These are phyloP conservation scores for Tubosaeta brunneosetosa DNA, from an alignment of 768 basidiomycete genomes.

Conservation along the genomic window DNA sequence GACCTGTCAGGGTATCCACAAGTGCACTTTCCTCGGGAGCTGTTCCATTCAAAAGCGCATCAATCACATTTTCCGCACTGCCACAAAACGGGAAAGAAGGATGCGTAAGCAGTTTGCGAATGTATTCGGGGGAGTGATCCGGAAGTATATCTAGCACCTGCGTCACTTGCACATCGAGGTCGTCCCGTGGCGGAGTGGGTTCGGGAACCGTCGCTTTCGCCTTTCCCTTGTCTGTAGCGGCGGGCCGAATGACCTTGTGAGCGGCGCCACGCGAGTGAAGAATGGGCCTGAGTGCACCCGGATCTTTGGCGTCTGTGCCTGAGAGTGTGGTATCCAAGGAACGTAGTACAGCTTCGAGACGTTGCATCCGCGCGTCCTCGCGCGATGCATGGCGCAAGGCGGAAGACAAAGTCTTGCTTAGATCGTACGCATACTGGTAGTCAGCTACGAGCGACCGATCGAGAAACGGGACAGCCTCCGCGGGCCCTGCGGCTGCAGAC, in stretches of 20 bases:
- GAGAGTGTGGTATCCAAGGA: slow-evolving; percentile 30
- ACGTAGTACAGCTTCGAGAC: slow-evolving; percentile 49
- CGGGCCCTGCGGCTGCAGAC: slow-evolving; percentile 10
- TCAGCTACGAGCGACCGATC: slow-evolving; percentile 65
- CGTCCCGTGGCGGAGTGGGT: slow-evolving; percentile 27
- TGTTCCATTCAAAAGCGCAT: slow-evolving; percentile 71
- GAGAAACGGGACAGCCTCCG: slow-evolving; percentile 50
- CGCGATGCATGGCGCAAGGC: slow-evolving; percentile 42
- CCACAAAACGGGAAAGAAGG: slow-evolving; percentile 45
- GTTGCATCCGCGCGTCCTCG: slow-evolving; percentile 55
- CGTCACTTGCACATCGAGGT: slow-evolving; percentile 53
- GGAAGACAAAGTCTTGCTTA: slow-evolving; percentile 46
- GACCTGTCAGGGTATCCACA: slow-evolving; percentile 6
- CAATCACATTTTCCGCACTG: slow-evolving; percentile 59
- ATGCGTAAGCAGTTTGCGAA: slow-evolving; percentile 53
- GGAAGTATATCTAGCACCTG: slow-evolving; percentile 79
- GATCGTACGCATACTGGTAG: slow-evolving; percentile 64
- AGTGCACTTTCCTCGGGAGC: slow-evolving; percentile 42
- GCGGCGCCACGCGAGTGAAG: slow-evolving; percentile 56
- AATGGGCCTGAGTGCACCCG: slow-evolving; percentile 60
- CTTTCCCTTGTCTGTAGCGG: slow-evolving; percentile 36
- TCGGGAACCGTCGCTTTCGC: slow-evolving; percentile 28
- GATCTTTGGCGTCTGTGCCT: slow-evolving; percentile 27
- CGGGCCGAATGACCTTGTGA: slow-evolving; percentile 16
- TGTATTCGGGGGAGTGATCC: slow-evolving; percentile 49